Conservation (phyloP, 169 alveolate species). For the Besnoitia besnoiti region DNA sequence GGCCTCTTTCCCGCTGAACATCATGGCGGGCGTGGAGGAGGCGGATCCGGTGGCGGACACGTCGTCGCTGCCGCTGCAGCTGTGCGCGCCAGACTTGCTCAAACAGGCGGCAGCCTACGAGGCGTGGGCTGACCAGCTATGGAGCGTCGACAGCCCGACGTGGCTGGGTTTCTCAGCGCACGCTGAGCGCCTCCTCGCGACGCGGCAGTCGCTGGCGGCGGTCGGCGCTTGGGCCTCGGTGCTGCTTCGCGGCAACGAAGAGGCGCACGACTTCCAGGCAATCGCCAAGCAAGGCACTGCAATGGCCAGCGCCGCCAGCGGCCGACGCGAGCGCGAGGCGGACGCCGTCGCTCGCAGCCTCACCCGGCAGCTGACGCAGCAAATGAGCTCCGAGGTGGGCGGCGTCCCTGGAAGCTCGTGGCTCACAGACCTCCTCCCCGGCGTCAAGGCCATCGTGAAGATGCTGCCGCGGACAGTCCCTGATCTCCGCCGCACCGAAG, state of each 20-base stretch:
- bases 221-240: slow-evolving; percentile 64
- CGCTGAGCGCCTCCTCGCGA: slow-evolving; percentile 64
- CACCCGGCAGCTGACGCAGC: neutral
- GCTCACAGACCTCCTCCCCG: slow-evolving; percentile 69
- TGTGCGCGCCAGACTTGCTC: slow-evolving; percentile 54
- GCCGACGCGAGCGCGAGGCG: slow-evolving; percentile 31
- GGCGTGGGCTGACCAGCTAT: slow-evolving; percentile 67
- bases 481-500: slow-evolving; percentile 80
- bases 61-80: slow-evolving; percentile 6
- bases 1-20: slow-evolving; percentile 43
- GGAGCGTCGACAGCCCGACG: slow-evolving; percentile 63
- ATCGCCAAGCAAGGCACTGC: neutral
- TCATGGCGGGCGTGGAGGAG: slow-evolving; percentile 36
- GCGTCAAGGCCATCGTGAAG: slow-evolving; percentile 70
- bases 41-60: slow-evolving; percentile 6
- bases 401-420: slow-evolving; percentile 54
- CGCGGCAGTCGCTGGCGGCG: slow-evolving; percentile 43
- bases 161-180: slow-evolving; percentile 71
- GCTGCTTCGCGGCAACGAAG: slow-evolving; percentile 69
- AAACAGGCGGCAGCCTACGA: slow-evolving; percentile 62
- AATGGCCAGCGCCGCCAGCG: neutral
- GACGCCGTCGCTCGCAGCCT: slow-evolving; percentile 19
- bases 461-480: slow-evolving; percentile 83
- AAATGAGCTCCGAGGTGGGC: neutral
- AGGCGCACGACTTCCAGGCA: slow-evolving; percentile 64